A percentile compares a stretch with the other conserved stretches of the same genome.
Conservation (phyloP, 2,329 filamentous ascomycete species). For the Talaromyces sp. region DNA sequence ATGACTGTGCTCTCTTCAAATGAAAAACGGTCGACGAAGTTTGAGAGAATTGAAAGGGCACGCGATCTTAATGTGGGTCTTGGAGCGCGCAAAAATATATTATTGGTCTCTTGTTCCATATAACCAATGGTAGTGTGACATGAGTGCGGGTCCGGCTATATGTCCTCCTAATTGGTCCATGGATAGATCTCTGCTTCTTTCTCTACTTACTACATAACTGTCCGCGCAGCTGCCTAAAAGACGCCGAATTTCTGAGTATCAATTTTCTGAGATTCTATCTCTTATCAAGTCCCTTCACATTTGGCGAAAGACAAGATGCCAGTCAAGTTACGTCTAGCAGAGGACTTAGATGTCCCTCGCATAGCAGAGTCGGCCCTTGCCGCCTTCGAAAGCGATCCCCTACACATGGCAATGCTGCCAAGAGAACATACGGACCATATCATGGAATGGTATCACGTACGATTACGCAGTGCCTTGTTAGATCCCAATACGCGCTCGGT, state of each 20-base stretch:
- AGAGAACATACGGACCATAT: neutral
- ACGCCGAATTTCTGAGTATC: neutral
- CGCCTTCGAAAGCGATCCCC: neutral
- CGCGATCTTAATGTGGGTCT: neutral
- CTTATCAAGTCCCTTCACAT: no score
- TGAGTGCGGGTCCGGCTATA: no score
- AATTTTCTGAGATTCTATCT: no score
- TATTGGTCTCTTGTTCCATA: neutral
- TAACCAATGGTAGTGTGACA: no score
- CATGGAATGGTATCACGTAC: neutral
- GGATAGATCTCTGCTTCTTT: neutral
- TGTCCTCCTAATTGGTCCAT: neutral
- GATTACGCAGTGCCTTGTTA: neutral
- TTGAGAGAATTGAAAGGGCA: neutral
- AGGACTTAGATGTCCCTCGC: neutral
- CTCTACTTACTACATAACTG: no score
- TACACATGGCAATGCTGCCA: neutral
- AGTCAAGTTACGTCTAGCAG: neutral
- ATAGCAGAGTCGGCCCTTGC: neutral
- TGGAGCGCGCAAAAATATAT: conserved; percentile 8
- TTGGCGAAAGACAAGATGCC: neutral
- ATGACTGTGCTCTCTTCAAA: no score
- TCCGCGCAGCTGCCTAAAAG: neutral
- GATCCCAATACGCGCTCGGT: neutral
- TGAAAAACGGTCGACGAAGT: neutral